Evolutionary conservation across 2,329 filamentous ascomycete species (phyloP).

Genomic region (Sporothrix curviconia): DNA sequence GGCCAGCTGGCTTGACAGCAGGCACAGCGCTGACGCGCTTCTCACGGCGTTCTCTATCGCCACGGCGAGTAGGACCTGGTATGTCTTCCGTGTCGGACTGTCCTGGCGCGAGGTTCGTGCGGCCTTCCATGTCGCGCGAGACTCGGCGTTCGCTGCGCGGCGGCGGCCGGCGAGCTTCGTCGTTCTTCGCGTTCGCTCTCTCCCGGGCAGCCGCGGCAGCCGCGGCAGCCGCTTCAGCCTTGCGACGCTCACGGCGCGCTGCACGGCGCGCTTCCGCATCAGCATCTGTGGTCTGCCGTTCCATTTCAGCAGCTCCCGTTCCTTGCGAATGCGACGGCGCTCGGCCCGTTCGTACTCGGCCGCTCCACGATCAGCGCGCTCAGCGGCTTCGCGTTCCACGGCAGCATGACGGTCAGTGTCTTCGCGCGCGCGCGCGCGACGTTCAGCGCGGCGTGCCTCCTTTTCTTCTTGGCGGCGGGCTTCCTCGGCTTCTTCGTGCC

Average conservation of each 20-base stretch:
- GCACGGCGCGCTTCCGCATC: conserved; percentile 43
- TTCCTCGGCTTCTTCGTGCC: conserved; percentile 50
- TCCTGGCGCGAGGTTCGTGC: conserved; percentile 34
- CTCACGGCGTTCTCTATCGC: conserved; percentile 30
- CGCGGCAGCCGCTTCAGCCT: conserved; percentile 33
- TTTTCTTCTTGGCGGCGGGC: conserved; percentile 50
- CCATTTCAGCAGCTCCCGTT: conserved; percentile 36
- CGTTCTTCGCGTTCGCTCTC: conserved; percentile 39
- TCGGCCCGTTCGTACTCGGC: conserved; percentile 43
- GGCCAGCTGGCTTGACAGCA: conserved; percentile 43
- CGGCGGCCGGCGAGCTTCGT: conserved; percentile 48
- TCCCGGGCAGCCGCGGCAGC: conserved; percentile 14
- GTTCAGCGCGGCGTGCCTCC: conserved; percentile 51
- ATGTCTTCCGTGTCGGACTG: conserved; percentile 36
- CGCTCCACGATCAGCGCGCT: conserved; percentile 15
- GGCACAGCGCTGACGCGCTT: conserved; percentile 13
- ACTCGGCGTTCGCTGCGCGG: conserved; percentile 47
- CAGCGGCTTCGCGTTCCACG: conserved; percentile 28
- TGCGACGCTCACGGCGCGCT: conserved; percentile 42
- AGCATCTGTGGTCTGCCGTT: conserved; percentile 34
- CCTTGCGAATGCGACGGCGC: conserved; percentile 43
- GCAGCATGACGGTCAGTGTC: conserved; percentile 37
- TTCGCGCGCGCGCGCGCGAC: conserved; percentile 43
- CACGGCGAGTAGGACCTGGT: conserved; percentile 39
- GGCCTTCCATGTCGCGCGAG: conserved; percentile 34